Evolutionary conservation across 2,329 filamentous ascomycete species (phyloP).

Genomic region (Corinectria fuckeliana): DNA sequence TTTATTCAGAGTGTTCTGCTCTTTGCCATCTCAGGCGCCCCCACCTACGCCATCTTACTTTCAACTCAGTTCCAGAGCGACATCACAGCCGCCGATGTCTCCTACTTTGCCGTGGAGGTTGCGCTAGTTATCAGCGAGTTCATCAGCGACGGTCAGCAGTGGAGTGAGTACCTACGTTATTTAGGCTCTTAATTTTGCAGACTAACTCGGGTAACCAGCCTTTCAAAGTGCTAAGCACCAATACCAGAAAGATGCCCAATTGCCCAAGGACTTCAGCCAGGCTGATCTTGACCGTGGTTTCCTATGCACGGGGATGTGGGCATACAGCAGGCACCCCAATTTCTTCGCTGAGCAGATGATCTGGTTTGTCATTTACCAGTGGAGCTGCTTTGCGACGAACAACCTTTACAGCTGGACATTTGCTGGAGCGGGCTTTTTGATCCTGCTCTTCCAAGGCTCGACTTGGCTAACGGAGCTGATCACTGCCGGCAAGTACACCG

Average conservation of each 20-base stretch:
- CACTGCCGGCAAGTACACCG: constrained; percentile 81
- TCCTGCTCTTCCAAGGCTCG: constrained; percentile 87
- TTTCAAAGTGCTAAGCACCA: constrained; percentile 82
- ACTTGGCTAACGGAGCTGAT: constrained; percentile 88
- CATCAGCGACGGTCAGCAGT: constrained; percentile 92
- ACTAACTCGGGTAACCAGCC: constrained; percentile 49
- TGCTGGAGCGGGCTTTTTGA: constrained; percentile 70
- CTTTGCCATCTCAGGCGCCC: constrained; percentile 73
- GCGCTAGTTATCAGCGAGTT: constrained; percentile 70
- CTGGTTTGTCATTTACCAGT: constrained; percentile 88
- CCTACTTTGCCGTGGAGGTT: constrained; percentile 55
- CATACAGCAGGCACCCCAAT: constrained; percentile 90
- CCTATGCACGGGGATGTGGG: constrained; percentile 82
- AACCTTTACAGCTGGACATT: constrained; percentile 80
- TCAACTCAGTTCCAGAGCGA: constrained; percentile 66
- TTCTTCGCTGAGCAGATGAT: constrained; percentile 91
- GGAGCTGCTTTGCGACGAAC: constrained; percentile 78
- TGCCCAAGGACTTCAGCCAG: constrained; percentile 68
- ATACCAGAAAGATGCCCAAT: constrained; percentile 76
- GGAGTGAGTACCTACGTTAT: constrained; percentile 61
- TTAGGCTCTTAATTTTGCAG: not conserved
- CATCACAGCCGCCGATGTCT: constrained; percentile 53
- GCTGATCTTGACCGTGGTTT: constrained; percentile 91
- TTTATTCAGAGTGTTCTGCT: constrained; percentile 83
- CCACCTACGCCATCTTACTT: constrained; percentile 84